Base-by-base conservation (phyloP, 345 rosid species). In the Ceriops tagal region DNA sequence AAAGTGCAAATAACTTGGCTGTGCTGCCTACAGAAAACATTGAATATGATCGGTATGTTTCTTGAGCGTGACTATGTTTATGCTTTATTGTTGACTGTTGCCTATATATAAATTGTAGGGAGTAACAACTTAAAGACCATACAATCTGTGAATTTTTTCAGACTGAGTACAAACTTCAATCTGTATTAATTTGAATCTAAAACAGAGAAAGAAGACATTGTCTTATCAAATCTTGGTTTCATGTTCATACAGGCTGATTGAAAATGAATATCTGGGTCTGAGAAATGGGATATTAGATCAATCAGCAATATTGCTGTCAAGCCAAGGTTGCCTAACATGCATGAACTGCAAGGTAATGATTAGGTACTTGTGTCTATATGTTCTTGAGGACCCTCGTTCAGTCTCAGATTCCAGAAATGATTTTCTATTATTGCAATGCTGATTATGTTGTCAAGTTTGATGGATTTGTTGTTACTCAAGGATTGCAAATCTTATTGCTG, bases 261-360 rank as follows among this genome's bases (percentile, higher is more conserved):
- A 95, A 82, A 95, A 95, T 73, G 92, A 78, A 70, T 95, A 89
- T 81, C 76, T 95, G 79, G 96, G 96, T 75, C 86, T 95, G 79
- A 79, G 78, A 80, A 95, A 95, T 80, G 99, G 97, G 72, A 92
- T 95, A 73, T 71, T 95, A 79, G 99, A 95, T 81, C 99, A 92
- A 66, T 95, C 99, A 51, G 96, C 96, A 68, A 90, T 95, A 64
- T 66, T 95, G 75, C 92, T 95, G 73, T 95, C 99, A 70, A 74
- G 87, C 60, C 75, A 81, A 53, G 93, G 96, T 67, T 88, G 93
- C 80, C 87, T 95, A 72, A 88, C 89, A 57, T 82, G 68, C 83
- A 90, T 95, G 93, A 79, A 95, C 79, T 92, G 99, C 88, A 92
- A 88, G 93, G 96, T 95, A 88, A 77, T 13, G 19, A 49, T 34